Percentiles rank a stretch among this genome's conserved stretches.
phyloP scores from a whole-genome alignment of 2,329 filamentous ascomycete species.

The Aschersonia sp. region DNA sequence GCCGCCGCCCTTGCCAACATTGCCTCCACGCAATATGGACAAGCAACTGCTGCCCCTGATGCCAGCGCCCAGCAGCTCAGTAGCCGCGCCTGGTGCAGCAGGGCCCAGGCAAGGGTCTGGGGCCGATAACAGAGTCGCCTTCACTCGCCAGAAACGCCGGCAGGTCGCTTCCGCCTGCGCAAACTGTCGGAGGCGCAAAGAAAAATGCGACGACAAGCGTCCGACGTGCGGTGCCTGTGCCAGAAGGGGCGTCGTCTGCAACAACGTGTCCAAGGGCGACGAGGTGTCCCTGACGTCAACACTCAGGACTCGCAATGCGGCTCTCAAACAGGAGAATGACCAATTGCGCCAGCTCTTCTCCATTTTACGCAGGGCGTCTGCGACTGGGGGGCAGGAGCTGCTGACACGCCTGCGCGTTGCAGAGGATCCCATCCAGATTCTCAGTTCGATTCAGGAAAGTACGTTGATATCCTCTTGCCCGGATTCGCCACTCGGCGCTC shows the following conservation, averaged over 20 bases:
- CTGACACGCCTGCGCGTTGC: slow-evolving; percentile 3
- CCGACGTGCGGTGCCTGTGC: slow-evolving; percentile 4
- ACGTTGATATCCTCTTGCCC: not conserved
- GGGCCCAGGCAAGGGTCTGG: not conserved
- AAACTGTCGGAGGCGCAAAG: slow-evolving; percentile 4
- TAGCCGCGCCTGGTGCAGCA: not conserved
- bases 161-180: slow-evolving; percentile 2
- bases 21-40: not conserved
- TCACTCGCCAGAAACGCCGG: slow-evolving; percentile 3
- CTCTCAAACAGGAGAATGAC: slow-evolving; percentile 6
- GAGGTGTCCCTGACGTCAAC: not conserved
- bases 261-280: slow-evolving; percentile 2
- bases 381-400: slow-evolving; percentile 1
- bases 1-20: too few relatives aligned
- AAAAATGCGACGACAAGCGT: slow-evolving; percentile 4
- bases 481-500: not conserved
- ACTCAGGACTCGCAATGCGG: slow-evolving; percentile 1
- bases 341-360: slow-evolving; percentile 6
- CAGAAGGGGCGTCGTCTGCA: slow-evolving; percentile 2
- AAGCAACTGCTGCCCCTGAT: slow-evolving; percentile 1
- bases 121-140: not conserved
- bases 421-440: slow-evolving; percentile 3
- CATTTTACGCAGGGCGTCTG: slow-evolving; percentile 2
- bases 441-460: slow-evolving; percentile 1
- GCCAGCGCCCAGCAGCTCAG: not conserved